Evolutionary conservation across 352 stramenopile species (phyloP).

Genomic region (Globisporangium okanoganense): DNA sequence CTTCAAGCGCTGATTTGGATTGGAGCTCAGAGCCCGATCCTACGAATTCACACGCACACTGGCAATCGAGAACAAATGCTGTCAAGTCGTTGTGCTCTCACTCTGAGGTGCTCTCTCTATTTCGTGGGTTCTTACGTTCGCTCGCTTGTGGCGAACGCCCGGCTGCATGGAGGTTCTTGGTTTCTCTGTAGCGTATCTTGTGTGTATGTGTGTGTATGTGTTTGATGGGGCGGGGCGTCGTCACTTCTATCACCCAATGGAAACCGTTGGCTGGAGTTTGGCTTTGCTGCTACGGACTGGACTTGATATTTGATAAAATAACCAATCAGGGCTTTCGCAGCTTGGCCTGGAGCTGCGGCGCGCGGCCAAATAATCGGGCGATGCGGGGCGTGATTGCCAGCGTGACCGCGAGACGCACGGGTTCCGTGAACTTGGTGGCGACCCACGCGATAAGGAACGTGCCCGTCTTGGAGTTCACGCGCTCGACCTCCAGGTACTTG

Average conservation of each 20-base stretch:
- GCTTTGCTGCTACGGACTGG: not conserved
- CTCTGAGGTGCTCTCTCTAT: too few relatives aligned
- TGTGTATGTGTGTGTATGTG: not conserved
- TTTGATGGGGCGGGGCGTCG: not conserved
- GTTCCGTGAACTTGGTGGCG: slow-evolving; percentile 87
- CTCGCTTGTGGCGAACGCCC: too few relatives aligned
- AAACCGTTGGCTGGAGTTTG: not conserved
- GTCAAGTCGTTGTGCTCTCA: too few relatives aligned
- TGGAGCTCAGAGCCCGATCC: too few relatives aligned
- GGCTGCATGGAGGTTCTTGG: not conserved
- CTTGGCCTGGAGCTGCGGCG: slow-evolving; percentile 50
- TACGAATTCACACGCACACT: too few relatives aligned
- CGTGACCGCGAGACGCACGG: slow-evolving; percentile 70
- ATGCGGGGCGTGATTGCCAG: slow-evolving; percentile 76
- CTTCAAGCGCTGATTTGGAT: not conserved
- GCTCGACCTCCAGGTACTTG: slow-evolving; percentile 77
- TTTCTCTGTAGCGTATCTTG: not conserved
- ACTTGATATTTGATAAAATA: too few relatives aligned
- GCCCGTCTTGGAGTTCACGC: slow-evolving; percentile 76
- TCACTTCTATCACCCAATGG: slow-evolving; percentile 3
- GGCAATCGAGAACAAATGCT: too few relatives aligned
- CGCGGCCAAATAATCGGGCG: slow-evolving; percentile 64
- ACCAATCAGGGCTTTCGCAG: slow-evolving; percentile 9
- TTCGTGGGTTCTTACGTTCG: too few relatives aligned
- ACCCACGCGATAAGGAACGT: slow-evolving; percentile 83